Evolutionary conservation across 345 rosid genomes (phyloP), one percentile per base, ranked within the genome.

Genomic region (Leavenworthia alabamica): DNA sequence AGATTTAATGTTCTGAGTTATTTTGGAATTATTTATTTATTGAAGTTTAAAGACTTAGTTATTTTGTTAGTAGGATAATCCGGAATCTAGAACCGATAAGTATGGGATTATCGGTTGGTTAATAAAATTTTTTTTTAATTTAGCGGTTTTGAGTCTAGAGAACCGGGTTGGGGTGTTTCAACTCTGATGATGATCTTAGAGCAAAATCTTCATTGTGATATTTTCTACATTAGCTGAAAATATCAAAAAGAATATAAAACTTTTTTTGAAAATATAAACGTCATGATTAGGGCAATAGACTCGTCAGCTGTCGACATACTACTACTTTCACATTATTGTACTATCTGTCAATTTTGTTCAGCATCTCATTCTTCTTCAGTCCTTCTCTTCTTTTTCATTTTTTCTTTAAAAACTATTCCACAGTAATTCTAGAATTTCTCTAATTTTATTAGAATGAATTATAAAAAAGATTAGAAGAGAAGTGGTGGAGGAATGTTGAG

Each of bases 401-500:
- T 26, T 66, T 56, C 9, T 36, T 36, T 28, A n/a, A n/a, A n/a
- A n/a, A 36, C 41, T n/a, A 15, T 45, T 22, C 44, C 24, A 3
- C 19, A 12, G 19, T 64, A 29, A 10, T 20, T 37, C 16, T 26
- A 39, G 9, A 13, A 39, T 13, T 17, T 13, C 7, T 27, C 20
- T 13, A 7, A 58, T 40, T 11, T 61, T 15, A 42, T 3, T 45
- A 64, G 28, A 66, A 46, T 56, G 44, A 56, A 47, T 22, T 46
- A 5, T 46, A 56, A 36, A 66, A 3, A 66, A 29, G 33, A 29
- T 11, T 11, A 33, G 39, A 33, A 36, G 58, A 20, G 48, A 66
- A 56, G 58, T 67, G 72, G 51, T 43, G 39, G 72, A 39, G 63
- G 36, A 66, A 66, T 37, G 56, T 66, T 66, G 36, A 66, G 49